Conservation (phyloP, 2,329 filamentous ascomycete genomes). For the Elsinoe batatas region DNA sequence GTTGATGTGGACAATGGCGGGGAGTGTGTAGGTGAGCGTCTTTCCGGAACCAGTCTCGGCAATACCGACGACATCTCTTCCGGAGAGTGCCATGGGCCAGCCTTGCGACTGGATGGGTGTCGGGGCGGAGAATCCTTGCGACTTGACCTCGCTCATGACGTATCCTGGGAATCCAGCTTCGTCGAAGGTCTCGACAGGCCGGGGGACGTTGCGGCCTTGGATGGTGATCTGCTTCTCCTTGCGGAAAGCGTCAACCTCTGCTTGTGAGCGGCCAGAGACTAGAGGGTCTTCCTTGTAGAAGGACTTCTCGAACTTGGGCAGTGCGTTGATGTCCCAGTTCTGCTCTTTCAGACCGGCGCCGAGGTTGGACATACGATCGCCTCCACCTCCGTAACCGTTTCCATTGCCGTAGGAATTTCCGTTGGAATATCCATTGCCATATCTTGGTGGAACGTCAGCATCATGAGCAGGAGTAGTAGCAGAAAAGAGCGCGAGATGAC, state of each 20-base stretch:
- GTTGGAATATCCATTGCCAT: slow-evolving; percentile 26
- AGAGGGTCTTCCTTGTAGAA: slow-evolving; percentile 95
- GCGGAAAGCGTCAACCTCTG: slow-evolving; percentile 83
- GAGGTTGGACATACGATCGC: slow-evolving; percentile 89
- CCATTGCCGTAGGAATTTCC: slow-evolving; percentile 30
- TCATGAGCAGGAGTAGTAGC: too few species aligned
- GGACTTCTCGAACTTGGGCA: slow-evolving; percentile 98
- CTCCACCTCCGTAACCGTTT: slow-evolving; percentile 53
- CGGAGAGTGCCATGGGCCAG: slow-evolving; percentile 97
- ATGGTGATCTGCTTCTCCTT: slow-evolving; percentile 76
- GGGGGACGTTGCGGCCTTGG: slow-evolving; percentile 70
- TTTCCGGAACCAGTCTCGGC: slow-evolving; percentile 99
- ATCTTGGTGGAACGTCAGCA: too few species aligned
- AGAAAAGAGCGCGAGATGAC: neutral
- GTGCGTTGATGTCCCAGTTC: slow-evolving; percentile 65
- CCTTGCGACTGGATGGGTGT: slow-evolving; percentile 97
- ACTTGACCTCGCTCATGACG: slow-evolving; percentile 97
- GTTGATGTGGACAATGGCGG: slow-evolving; percentile 98
- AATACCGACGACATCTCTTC: slow-evolving; percentile 97
- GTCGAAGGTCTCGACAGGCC: slow-evolving; percentile 93
- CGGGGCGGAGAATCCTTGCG: slow-evolving; percentile 85
- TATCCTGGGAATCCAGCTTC: slow-evolving; percentile 95
- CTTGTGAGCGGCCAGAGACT: slow-evolving; percentile 61
- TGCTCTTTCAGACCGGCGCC: slow-evolving; percentile 81
- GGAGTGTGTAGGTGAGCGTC: slow-evolving; percentile 95